These are phyloP conservation scores for Coemansia sp. DNA, from an alignment of 192 early-diverging fungal species.

Conservation along the genomic window DNA sequence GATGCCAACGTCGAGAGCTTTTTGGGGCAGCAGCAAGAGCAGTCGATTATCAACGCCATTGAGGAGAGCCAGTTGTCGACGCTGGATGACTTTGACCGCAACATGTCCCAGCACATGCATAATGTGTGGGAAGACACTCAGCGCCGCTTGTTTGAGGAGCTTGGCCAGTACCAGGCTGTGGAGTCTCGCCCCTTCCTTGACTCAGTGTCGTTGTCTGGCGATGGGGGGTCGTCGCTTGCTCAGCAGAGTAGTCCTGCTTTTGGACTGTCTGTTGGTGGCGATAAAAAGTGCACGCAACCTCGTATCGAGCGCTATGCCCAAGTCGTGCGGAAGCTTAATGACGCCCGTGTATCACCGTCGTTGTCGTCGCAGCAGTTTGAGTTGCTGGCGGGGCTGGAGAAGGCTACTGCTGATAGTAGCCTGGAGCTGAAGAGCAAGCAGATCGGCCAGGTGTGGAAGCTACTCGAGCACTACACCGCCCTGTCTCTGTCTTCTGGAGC, in stretches of 20 bases:
- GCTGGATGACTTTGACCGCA: slow-evolving; percentile 65
- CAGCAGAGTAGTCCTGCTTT: slow-evolving; percentile 3
- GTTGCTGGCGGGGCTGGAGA: slow-evolving; percentile 32
- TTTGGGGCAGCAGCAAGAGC: slow-evolving; percentile 73
- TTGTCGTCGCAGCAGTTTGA: slow-evolving; percentile 19
- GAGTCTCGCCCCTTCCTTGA: not conserved
- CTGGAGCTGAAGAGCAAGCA: slow-evolving; percentile 50
- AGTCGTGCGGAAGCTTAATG: slow-evolving; percentile 39
- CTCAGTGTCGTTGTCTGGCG: not conserved
- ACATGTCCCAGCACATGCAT: slow-evolving; percentile 60
- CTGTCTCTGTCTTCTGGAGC: not conserved
- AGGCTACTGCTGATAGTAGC: slow-evolving; percentile 40
- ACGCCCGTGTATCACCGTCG: slow-evolving; percentile 19
- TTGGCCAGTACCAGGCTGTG: slow-evolving; percentile 65
- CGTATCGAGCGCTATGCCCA: slow-evolving; percentile 45
- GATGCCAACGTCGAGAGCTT: slow-evolving; percentile 87
- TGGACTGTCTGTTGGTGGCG: slow-evolving; percentile 4
- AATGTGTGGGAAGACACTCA: slow-evolving; percentile 76
- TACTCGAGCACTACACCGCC: slow-evolving; percentile 21
- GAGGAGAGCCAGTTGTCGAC: slow-evolving; percentile 68
- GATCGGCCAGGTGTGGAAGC: slow-evolving; percentile 43
- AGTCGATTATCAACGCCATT: slow-evolving; percentile 74
- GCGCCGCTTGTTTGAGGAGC: slow-evolving; percentile 77
- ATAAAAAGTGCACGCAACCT: slow-evolving; percentile 18
- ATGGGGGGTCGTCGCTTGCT: not conserved